Base-by-base conservation (phyloP, 129 eudicot species). In the Flaveria sonorensis region DNA sequence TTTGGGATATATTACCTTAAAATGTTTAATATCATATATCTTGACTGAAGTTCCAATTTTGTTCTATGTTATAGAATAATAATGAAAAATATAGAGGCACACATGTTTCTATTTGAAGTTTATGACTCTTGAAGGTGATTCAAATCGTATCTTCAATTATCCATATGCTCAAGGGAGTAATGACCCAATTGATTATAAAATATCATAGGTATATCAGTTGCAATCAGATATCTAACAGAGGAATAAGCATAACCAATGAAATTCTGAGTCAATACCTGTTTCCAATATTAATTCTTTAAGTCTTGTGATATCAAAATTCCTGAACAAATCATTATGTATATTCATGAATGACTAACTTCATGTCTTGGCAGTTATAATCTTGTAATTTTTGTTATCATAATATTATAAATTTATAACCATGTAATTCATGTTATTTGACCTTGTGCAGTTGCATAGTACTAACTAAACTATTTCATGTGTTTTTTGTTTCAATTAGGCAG, bases 401-500 rank as follows among this genome's bases (percentile, higher is more conserved):
- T 18, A 63, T 48, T 36, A 36, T 36, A 36, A 5, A 4, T 36
- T 36, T 76, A n/a, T 75, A 75, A 46, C 60, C 39, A 50, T 7
- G 11, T 76, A 32, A 50, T 20, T 51, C 10, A 8, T 18, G 7
- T 39, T 52, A 13, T 53, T n/a, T 23, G 18, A 39, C 19, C 60
- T 68, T 26, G 43, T 55, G 32, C 14, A 55, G 48, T 42, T 56
- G 66, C 73, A 20, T 59, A 39, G 13, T 77, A 51, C 47, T 63
- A 73, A 73, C 19, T 66, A 26, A 19, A 19, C 42, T 59, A 8
- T 74, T 68, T 47, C 7, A 23, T 20, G 42, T 64, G 40, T 10
- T 55, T 64, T 39, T 55, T 72, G 67, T 70, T 84, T 82, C 46
- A 77, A 18, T 74, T 85, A 92, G 97, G 88, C 75, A 74, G 59